These are phyloP conservation scores for Naganishia liquefaciens DNA, from an alignment of 1,284 basidiomycete genomes.

Conservation along the genomic window DNA sequence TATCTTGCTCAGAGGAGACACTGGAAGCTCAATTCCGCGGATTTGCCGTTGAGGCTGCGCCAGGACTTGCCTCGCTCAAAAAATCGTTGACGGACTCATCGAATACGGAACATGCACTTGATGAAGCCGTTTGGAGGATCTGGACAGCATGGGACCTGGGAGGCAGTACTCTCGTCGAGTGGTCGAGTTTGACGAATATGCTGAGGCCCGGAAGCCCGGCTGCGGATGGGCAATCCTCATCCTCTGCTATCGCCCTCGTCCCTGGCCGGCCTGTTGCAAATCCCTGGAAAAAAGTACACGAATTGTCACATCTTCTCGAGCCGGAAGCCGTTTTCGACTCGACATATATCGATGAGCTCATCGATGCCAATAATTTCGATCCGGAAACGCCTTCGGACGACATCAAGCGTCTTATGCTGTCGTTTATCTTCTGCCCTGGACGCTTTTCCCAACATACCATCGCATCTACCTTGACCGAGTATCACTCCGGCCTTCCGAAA, in stretches of 20 bases:
- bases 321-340: slow-evolving; percentile 77
- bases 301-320: slow-evolving; percentile 32
- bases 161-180: slow-evolving; percentile 39
- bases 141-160: slow-evolving; percentile 55
- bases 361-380: slow-evolving; percentile 51
- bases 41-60: slow-evolving; percentile 49
- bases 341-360: slow-evolving; percentile 79
- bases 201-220: slow-evolving; percentile 29
- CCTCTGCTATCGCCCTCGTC: slow-evolving; percentile 32
- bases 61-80: slow-evolving; percentile 17
- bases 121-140: slow-evolving; percentile 49
- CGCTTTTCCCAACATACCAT: slow-evolving; percentile 80
- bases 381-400: slow-evolving; percentile 40
- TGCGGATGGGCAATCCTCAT: slow-evolving; percentile 36
- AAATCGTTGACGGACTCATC: not conserved
- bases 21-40: slow-evolving; percentile 49
- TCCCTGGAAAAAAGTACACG: slow-evolving; percentile 25
- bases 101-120: slow-evolving; percentile 31
- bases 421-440: slow-evolving; percentile 81
- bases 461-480: slow-evolving; percentile 75
- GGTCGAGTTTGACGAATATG: slow-evolving; percentile 32
- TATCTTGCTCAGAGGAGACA: slow-evolving; percentile 39
- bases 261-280: slow-evolving; percentile 46
- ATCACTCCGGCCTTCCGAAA: slow-evolving; percentile 63
- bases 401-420: slow-evolving; percentile 57